These are phyloP conservation scores for Rhizophora mangle DNA, from an alignment of 345 rosid species.

Conservation along the genomic window DNA sequence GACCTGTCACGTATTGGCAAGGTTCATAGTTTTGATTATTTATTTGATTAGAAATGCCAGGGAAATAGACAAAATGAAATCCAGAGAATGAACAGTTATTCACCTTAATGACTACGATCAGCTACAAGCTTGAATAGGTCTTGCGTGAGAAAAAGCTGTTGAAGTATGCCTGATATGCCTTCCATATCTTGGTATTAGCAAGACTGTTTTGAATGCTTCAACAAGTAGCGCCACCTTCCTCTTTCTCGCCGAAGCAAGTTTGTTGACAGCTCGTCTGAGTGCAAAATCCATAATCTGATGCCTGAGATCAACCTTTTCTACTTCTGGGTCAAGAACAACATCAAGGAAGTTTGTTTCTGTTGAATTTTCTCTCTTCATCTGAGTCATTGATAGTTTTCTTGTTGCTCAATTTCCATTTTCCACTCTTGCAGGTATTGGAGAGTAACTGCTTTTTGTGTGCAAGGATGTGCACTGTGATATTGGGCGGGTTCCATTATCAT, in stretches of 20 bases:
- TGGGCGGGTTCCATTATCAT: slow-evolving; percentile 10
- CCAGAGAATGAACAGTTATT: background rate
- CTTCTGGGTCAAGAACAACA: slow-evolving; percentile 45
- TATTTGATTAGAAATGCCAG: too few species aligned
- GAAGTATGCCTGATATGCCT: slow-evolving; percentile 35
- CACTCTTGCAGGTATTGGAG: slow-evolving; percentile 14
- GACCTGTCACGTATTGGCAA: too few species aligned
- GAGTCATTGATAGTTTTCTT: slow-evolving; percentile 28
- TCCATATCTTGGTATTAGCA: slow-evolving; percentile 36
- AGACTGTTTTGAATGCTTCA: slow-evolving; percentile 30
- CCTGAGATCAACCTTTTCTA: slow-evolving; percentile 30
- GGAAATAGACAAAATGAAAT: background rate
- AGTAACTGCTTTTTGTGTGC: slow-evolving; percentile 29
- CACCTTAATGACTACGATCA: slow-evolving; percentile 35
- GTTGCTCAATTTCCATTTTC: slow-evolving; percentile 43
- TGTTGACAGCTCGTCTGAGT: slow-evolving; percentile 26
- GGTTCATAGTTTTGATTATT: too few species aligned
- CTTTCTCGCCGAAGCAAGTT: slow-evolving; percentile 30
- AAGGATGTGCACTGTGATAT: too few species aligned
- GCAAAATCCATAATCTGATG: slow-evolving; percentile 31
- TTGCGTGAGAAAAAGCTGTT: slow-evolving; percentile 41
- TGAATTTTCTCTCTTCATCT: slow-evolving; percentile 46
- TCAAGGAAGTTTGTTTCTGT: slow-evolving; percentile 78
- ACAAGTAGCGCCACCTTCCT: slow-evolving; percentile 29
- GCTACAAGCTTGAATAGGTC: slow-evolving; percentile 69